A percentile compares a stretch with the other conserved stretches of the same genome.
These are phyloP conservation scores for Pichia sporocuriosa DNA, from an alignment of 805 yeast genomes.

Conservation along the genomic window DNA sequence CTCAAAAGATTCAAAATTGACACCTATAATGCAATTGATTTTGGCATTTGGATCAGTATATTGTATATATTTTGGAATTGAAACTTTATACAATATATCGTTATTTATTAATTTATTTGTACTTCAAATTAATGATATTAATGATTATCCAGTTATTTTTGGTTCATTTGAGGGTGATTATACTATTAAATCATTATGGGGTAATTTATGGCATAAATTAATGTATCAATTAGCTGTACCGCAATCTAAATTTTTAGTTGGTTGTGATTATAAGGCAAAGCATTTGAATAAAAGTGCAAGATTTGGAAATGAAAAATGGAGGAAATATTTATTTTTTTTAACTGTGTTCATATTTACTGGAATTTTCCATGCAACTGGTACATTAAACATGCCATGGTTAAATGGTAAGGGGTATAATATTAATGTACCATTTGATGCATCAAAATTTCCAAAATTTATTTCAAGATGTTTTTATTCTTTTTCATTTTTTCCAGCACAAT, in stretches of 20 bases:
- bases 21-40: slow-evolving; percentile 8
- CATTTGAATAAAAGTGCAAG: background rate
- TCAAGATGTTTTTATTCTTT: slow-evolving; percentile 16
- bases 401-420: slow-evolving; percentile 9
- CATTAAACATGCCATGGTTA: slow-evolving; percentile 12
- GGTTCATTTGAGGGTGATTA: slow-evolving; percentile 10
- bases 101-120: slow-evolving; percentile 2
- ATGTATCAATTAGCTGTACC: slow-evolving; percentile 15
- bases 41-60: slow-evolving; percentile 11
- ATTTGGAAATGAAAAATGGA: background rate
- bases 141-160: slow-evolving; percentile 15
- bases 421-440: slow-evolving; percentile 11
- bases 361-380: slow-evolving; percentile 14
- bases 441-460: background rate
- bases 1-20: slow-evolving; percentile 8
- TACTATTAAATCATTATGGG: slow-evolving; percentile 16
- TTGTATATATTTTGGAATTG: slow-evolving; percentile 11
- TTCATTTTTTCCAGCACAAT: slow-evolving; percentile 16
- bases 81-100: slow-evolving; percentile 1
- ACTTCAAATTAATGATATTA: background rate
- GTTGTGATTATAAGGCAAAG: slow-evolving; percentile 2
- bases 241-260: background rate
- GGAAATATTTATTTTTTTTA: slow-evolving; percentile 4
- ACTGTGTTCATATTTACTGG: slow-evolving; percentile 15
- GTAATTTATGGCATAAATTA: slow-evolving; percentile 15